A percentile compares a stretch with the other conserved stretches of the same genome.
Evolutionary conservation across 257 asterid species (phyloP).

Genomic region (Ballota nigra): DNA sequence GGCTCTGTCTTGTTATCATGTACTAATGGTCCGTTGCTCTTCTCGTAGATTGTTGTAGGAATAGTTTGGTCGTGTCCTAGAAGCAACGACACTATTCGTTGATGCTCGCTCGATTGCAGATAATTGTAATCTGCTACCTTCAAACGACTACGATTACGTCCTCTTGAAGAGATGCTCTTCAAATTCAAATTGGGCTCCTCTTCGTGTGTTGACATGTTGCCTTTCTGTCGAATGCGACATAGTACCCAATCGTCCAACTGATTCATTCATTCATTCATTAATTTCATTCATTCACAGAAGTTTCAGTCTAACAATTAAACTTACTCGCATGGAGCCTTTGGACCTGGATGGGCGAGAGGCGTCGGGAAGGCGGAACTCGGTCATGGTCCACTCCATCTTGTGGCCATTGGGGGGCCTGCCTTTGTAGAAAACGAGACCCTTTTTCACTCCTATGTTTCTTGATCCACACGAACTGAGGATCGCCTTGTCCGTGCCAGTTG

Average conservation of each 20-base stretch:
- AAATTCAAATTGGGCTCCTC: neutral
- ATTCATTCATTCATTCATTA: neutral
- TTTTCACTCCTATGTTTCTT: slow-evolving; percentile 51
- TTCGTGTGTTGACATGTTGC: slow-evolving; percentile 74
- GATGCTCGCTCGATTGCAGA: slow-evolving; percentile 46
- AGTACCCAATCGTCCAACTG: slow-evolving; percentile 80
- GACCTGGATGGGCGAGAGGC: slow-evolving; percentile 36
- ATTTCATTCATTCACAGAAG: too few species aligned
- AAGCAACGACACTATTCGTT: slow-evolving; percentile 34
- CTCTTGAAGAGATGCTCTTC: neutral
- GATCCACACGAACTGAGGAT: slow-evolving; percentile 42
- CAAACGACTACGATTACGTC: slow-evolving; percentile 31
- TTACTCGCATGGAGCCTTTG: slow-evolving; percentile 66
- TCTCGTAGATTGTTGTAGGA: slow-evolving; percentile 21
- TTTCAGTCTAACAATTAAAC: too few species aligned
- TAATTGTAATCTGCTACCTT: slow-evolving; percentile 21
- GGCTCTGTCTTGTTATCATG: neutral
- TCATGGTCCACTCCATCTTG: slow-evolving; percentile 65
- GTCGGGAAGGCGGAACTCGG: slow-evolving; percentile 57
- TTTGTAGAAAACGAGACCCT: slow-evolving; percentile 54
- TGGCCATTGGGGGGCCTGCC: slow-evolving; percentile 53
- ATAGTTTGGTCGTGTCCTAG: slow-evolving; percentile 29
- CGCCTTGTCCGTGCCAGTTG: slow-evolving; percentile 57
- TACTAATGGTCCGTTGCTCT: neutral
- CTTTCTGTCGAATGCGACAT: slow-evolving; percentile 54